phyloP scores from a whole-genome alignment of 768 basidiomycete species.

The Candolleomyces eurysporus region DNA sequence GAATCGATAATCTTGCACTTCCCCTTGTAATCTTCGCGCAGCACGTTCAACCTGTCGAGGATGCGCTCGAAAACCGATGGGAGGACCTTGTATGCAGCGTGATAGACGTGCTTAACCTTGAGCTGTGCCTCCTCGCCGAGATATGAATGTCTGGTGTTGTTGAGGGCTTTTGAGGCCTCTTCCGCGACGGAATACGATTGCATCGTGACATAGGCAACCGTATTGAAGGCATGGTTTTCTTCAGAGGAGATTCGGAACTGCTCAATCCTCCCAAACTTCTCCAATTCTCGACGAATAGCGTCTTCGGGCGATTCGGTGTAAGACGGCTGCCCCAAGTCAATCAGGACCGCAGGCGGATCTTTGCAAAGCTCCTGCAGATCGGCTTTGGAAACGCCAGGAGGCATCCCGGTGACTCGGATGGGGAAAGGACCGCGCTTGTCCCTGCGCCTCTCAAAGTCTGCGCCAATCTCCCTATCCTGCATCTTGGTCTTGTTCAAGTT shows the following conservation, averaged over 20 bases:
- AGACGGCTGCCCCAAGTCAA: constrained; percentile 31
- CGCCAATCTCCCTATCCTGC: constrained; percentile 38
- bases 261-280: constrained; percentile 34
- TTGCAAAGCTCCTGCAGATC: constrained; percentile 33
- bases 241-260: constrained; percentile 37
- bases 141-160: constrained; percentile 30
- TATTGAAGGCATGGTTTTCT: constrained; percentile 27
- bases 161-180: constrained; percentile 21
- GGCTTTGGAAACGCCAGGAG: constrained; percentile 26
- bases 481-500: constrained; percentile 37
- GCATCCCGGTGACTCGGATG: constrained; percentile 45
- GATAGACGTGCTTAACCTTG: constrained; percentile 37
- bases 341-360: constrained; percentile 20
- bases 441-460: constrained; percentile 32
- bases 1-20: constrained; percentile 31
- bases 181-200: constrained; percentile 29
- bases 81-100: constrained; percentile 37
- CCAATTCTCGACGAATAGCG: constrained; percentile 33
- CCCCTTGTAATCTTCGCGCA: constrained; percentile 21
- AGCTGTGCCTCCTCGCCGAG: constrained; percentile 33
- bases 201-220: constrained; percentile 44
- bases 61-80: constrained; percentile 31
- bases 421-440: constrained; percentile 33
- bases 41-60: constrained; percentile 32
- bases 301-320: constrained; percentile 32